Evolutionary conservation across 345 rosid genomes (phyloP).

Genomic region (Xanthoceras sorbifolium): DNA sequence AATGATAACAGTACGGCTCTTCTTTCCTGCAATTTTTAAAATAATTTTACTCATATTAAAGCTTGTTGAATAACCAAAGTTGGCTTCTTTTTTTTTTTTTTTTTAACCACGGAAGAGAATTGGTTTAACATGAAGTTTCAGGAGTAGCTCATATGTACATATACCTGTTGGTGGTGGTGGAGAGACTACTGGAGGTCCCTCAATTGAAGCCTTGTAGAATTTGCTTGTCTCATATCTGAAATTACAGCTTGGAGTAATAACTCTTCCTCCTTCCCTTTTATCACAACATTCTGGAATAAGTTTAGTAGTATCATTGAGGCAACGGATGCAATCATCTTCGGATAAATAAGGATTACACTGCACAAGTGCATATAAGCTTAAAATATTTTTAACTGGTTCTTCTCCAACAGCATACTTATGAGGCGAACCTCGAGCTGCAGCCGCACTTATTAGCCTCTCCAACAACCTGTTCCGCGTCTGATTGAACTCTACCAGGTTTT

Average conservation of each 20-base stretch:
- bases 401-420: conserved; percentile 50
- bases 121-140: no score
- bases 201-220: conserved; percentile 6
- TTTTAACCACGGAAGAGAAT: no score
- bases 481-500: conserved; percentile 21
- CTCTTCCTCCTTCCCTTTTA: conserved; percentile 1
- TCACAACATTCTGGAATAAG: conserved; percentile 3
- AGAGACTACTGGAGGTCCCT: not conserved
- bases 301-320: conserved; percentile 18
- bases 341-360: conserved; percentile 57
- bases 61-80: not conserved
- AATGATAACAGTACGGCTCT: not conserved
- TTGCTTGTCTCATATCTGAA: conserved; percentile 9
- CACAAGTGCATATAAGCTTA: conserved; percentile 31
- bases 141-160: not conserved
- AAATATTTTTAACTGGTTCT: not conserved
- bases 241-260: conserved; percentile 11
- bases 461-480: conserved; percentile 18
- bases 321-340: conserved; percentile 28
- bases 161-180: not conserved
- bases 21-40: conserved; percentile 16
- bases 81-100: no score
- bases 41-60: not conserved
- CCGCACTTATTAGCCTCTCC: conserved; percentile 19
- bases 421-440: conserved; percentile 32